Conservation (phyloP, 192 early-diverging fungal genomes). For the Coemansia sp. region DNA sequence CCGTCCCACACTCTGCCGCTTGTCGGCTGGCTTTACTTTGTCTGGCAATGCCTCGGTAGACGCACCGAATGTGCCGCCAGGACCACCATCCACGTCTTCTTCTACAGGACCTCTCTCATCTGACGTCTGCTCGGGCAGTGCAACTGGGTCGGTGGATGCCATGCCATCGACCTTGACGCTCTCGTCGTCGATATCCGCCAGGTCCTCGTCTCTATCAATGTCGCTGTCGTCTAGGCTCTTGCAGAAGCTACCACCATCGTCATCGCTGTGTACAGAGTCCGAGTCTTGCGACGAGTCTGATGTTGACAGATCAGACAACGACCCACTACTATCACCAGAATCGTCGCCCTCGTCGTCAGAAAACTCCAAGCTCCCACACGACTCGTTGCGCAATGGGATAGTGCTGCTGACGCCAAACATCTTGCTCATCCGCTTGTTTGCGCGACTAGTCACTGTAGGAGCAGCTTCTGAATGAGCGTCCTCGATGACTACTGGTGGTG, state of each 20-base stretch:
- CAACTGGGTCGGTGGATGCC: neutral
- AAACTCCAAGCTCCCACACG: constrained; percentile 42
- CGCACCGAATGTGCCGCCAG: constrained; percentile 15
- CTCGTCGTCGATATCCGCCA: constrained; percentile 35
- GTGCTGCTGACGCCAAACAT: constrained; percentile 18
- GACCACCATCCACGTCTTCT: neutral
- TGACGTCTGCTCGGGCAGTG: neutral
- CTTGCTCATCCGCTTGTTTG: constrained; percentile 32
- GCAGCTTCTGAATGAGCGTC: neutral
- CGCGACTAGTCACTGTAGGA: constrained; percentile 2
- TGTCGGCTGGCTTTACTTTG: constrained; percentile 10
- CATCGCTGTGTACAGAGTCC: constrained; percentile 40
- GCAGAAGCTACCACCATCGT: constrained; percentile 44
- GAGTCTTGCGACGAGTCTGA: constrained; percentile 30
- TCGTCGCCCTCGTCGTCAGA: constrained; percentile 40
- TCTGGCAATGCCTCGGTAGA: constrained; percentile 3
- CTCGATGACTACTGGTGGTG: neutral
- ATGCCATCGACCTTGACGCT: constrained; percentile 17
- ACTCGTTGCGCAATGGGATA: constrained; percentile 25
- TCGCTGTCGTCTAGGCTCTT: constrained; percentile 48
- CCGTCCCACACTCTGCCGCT: constrained; percentile 30
- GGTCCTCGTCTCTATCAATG: constrained; percentile 37
- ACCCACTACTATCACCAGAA: constrained; percentile 18
- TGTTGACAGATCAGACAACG: constrained; percentile 35
- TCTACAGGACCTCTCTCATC: neutral